Evolutionary conservation across 164 flowering plant genomes (phyloP), one percentile per base, ranked within the genome.

Genomic region (Houttuynia cordata): DNA sequence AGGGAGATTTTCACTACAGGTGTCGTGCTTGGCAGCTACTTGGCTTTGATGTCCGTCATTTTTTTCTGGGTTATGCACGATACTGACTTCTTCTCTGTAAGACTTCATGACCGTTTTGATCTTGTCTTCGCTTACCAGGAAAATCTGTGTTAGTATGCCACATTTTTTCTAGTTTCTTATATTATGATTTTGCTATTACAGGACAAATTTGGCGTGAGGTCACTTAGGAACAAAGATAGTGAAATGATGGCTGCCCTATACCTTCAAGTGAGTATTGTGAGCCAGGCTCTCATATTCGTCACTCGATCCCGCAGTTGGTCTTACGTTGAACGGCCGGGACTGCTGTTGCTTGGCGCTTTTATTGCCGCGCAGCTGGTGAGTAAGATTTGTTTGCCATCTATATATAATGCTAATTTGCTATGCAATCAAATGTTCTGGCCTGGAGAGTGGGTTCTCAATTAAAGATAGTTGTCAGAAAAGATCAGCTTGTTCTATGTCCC

Each of bases 281-380:
- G 98, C 72, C 97, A 92, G 77, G 96, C 98, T 23, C 78, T 92
- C 49, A 92, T 92, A 57, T 92, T 92, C 15, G 98, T 92, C 47
- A 92, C 98, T 14, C 67, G 98, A 10, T 92, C 98, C 9, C 88
- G 98, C 52, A 79, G 96, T 81, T 89, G 91, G 96, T 89, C 98
- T 18, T 92, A 42, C 37, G 37, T 80, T 6, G 98, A 92, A 68
- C 91, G 97, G 25, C 98, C 98, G 15, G 98, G 98, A 58, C 25
- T 84, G 30, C 81, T 92, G n/a, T 67, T 92, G 51, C 0, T 83
- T 30, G 4, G 58, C 34, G 98, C 97, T 52, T 92, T 92, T 64
- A 0, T 75, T 0, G 64, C 72, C 30, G 97, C 98, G 23, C 98
- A 92, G 56, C 79, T 92, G 86, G 98, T n/a, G n/a, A n/a, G n/a